Conservation (phyloP, 371 early-diverging fungal genomes). For the Dinochytrium kinnereticum region DNA sequence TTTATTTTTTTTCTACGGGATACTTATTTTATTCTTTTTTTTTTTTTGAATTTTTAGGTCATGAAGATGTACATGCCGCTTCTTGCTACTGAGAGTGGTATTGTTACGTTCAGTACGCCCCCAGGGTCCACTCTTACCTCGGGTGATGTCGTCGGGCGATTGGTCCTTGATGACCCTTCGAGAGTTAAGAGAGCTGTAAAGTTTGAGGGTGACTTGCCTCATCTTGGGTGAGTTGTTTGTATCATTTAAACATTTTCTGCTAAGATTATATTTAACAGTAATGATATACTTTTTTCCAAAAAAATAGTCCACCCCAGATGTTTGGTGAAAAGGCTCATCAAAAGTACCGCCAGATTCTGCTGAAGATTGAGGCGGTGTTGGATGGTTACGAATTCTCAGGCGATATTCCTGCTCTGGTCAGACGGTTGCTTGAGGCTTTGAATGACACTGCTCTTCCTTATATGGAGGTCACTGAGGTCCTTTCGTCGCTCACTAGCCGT, state of each 20-base stretch:
- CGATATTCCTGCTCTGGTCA: slow-evolving; percentile 68
- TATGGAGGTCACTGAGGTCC: slow-evolving; percentile 77
- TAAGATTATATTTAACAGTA: no score
- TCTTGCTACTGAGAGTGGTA: slow-evolving; percentile 86
- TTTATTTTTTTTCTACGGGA: neutral
- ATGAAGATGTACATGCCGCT: slow-evolving; percentile 99
- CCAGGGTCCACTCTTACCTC: slow-evolving; percentile 85
- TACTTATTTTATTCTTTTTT: neutral
- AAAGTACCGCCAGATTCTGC: slow-evolving; percentile 68
- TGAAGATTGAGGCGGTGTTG: slow-evolving; percentile 74
- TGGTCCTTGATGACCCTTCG: slow-evolving; percentile 91
- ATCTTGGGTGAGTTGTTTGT: slow-evolving; percentile 70
- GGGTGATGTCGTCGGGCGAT: slow-evolving; percentile 92
- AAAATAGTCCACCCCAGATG: slow-evolving; percentile 48
- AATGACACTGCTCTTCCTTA: slow-evolving; percentile 84
- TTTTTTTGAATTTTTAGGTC: no score
- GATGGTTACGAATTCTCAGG: slow-evolving; percentile 88
- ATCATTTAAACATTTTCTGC: neutral
- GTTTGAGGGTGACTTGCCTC: slow-evolving; percentile 86
- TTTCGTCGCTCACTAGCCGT: slow-evolving; percentile 85
- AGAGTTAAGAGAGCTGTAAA: slow-evolving; percentile 87
- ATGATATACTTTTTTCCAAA: no score
- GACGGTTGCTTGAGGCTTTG: slow-evolving; percentile 76
- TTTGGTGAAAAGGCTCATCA: slow-evolving; percentile 69
- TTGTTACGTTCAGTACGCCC: slow-evolving; percentile 88